Base-by-base conservation (phyloP, 2,329 filamentous ascomycete species). In the Monosporascus sp. region DNA sequence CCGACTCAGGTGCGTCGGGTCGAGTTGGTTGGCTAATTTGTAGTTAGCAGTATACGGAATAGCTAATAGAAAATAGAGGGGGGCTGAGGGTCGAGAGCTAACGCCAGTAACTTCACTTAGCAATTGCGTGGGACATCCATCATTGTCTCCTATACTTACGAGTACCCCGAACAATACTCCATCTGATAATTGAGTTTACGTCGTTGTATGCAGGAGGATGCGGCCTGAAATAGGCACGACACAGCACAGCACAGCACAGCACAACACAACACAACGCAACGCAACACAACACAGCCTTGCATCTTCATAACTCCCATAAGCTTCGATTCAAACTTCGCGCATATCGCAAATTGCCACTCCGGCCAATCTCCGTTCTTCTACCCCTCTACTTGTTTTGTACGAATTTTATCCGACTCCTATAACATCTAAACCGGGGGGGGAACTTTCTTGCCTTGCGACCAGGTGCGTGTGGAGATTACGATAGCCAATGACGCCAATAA, bases 241-340 rank as follows among this genome's bases (percentile, higher is more conserved):
- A 43, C 19, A 43, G 40, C 40, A 43, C 37, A 7, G 37, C 17
- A 19, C 37, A n/a, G 37, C 37, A 40, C 37, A 40, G 17, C 40
- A 20, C 11, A 20, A 9, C 19, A 24, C 40, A 43, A 3, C 40
- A 43, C 38, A 40, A 9, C 37, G 2, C 37, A 40, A 9, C 37
- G 2, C 37, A 40, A 9, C 37, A 40, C 38, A 19, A 11, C 17
- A 22, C 49, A 56, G 52, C 55, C 52, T 52, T 50, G 56, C 52
- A 54, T 49, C 49, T 49, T 40, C 50, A 37, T 45, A 49, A 54
- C 49, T 51, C 19, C 51, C 47, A 51, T 38, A 26, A 31, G 26
- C 43, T 19, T 27, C 7, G 26, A 34, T 49, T 34, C 50, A 17
- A 46, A 26, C 50, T 46, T 41, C 31, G 11, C 14, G 2, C 31